Conservation (phyloP, 306 rosid species). For the Ceratonia siliqua region DNA sequence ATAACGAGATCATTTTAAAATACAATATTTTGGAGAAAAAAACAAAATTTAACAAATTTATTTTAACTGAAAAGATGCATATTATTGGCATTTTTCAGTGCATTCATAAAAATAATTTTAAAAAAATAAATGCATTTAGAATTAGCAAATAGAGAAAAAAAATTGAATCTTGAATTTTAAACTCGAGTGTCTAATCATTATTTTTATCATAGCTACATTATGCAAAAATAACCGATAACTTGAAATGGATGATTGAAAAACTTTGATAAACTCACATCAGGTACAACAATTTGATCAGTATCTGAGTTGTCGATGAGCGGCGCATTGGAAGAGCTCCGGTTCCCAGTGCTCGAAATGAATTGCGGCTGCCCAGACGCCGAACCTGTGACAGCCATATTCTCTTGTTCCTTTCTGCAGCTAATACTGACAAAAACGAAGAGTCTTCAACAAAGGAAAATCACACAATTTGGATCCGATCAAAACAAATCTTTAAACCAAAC, state of each 20-base stretch:
- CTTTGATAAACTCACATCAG: slow-evolving; percentile 70
- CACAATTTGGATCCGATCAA: slow-evolving; percentile 25
- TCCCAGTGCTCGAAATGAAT: slow-evolving; percentile 77
- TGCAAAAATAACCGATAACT: neutral
- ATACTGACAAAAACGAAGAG: slow-evolving; percentile 5
- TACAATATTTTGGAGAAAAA: no score
- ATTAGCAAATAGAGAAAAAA: neutral
- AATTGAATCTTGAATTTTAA: neutral
- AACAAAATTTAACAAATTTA: neutral
- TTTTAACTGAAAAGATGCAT: neutral
- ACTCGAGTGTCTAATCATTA: neutral
- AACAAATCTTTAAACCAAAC: neutral
- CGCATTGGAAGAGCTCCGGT: slow-evolving; percentile 60
- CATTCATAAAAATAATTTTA: neutral
- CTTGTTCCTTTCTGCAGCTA: slow-evolving; percentile 28
- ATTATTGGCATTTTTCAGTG: neutral
- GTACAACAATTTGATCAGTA: slow-evolving; percentile 72
- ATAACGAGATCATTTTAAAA: no score
- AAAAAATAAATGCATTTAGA: neutral
- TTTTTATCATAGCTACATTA: neutral
- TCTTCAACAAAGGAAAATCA: slow-evolving; percentile 5
- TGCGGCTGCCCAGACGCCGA: slow-evolving; percentile 70
- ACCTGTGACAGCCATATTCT: slow-evolving; percentile 55
- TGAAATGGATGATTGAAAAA: neutral
- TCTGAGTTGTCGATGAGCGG: slow-evolving; percentile 76